Evolutionary conservation across 2,329 filamentous ascomycete species (phyloP).

Genomic region (Apiospora arundinis): DNA sequence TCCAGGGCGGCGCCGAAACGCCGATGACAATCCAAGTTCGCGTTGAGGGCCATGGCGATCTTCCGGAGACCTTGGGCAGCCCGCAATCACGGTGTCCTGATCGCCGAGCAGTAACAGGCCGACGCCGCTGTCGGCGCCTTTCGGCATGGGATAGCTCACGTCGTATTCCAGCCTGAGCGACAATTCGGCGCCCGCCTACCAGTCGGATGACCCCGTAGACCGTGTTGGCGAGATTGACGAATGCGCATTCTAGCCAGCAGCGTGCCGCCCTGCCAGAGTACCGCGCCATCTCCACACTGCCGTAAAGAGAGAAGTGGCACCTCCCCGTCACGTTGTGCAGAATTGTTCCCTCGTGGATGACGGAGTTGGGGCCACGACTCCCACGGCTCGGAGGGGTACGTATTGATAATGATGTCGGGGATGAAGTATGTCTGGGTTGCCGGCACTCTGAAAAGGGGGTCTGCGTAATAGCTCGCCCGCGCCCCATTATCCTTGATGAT

Average conservation of each 20-base stretch:
- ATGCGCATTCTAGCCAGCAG: conserved; percentile 29
- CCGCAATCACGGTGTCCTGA: conserved; percentile 23
- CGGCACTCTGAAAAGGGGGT: conserved; percentile 24
- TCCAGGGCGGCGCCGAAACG: conserved; percentile 63
- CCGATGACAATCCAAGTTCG: conserved; percentile 21
- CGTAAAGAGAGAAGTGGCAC: conserved; percentile 28
- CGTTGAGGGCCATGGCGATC: conserved; percentile 25
- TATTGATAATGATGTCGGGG: conserved; percentile 28
- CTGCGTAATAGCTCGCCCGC: conserved; percentile 29
- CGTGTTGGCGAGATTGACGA: conserved; percentile 29
- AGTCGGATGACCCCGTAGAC: conserved; percentile 28
- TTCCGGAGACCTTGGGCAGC: not conserved
- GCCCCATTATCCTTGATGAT: conserved; percentile 28
- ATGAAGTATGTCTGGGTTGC: conserved; percentile 28
- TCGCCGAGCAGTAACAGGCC: conserved; percentile 25
- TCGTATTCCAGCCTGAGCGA: conserved; percentile 27
- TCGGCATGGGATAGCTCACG: not conserved
- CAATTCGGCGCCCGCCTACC: conserved; percentile 24
- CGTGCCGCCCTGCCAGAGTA: conserved; percentile 26
- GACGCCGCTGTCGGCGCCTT: conserved; percentile 29
- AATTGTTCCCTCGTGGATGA: conserved; percentile 27
- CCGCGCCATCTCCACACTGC: conserved; percentile 29
- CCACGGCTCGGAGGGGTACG: conserved; percentile 29
- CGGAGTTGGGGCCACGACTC: conserved; percentile 28
- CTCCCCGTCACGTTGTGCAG: conserved; percentile 27